Evolutionary conservation across 768 basidiomycete species (phyloP), one percentile per base, ranked within the genome.

Genomic region (Tulasnella sp.): DNA sequence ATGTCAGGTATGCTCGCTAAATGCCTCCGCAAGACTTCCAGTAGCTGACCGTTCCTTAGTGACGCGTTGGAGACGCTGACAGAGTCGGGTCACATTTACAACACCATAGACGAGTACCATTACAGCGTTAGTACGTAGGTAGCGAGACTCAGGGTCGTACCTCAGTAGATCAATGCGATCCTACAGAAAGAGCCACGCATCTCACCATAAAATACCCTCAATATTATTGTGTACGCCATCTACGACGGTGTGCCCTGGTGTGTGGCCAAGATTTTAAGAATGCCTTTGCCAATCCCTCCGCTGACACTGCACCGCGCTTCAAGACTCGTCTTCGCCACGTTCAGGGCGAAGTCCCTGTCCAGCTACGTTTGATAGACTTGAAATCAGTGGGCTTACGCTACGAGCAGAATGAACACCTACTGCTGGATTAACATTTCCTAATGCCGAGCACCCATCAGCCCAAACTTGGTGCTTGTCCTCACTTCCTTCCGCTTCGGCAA

Each of bases 261-360:
- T 9, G 21, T 39, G 9, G 19, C 41, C 5, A 57, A 21, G 14
- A 57, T 48, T 31, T 59, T 34, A 40, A 49, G 15, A 48, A 62
- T 45, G 27, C 87, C 86, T 65, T 83, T 86, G 27, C 78, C 81
- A 39, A 82, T 71, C 25, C 85, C 86, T 55, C 85, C 84, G 19
- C 80, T 67, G 6, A 83, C 77, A 67, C 80, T 84, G 67, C 78
- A 84, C 39, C 82, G 80, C 2, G 86, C 71, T 25, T 90, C 86
- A 5, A 73, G 76, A 36, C 83, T 68, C 63, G 73, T 83, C 25
- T 45, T 43, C 68, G 19, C 73, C 73, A 57, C 78, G 67, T 42
- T 81, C 71, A 62, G 82, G 83, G 57, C 86, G 84, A 29, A 74
- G 59, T 80, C 78, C 45, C 85, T 72, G 82, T 86, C 59, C 7